Base-by-base conservation (phyloP, 345 rosid genomes). In the Arabidopsis suecica region DNA sequence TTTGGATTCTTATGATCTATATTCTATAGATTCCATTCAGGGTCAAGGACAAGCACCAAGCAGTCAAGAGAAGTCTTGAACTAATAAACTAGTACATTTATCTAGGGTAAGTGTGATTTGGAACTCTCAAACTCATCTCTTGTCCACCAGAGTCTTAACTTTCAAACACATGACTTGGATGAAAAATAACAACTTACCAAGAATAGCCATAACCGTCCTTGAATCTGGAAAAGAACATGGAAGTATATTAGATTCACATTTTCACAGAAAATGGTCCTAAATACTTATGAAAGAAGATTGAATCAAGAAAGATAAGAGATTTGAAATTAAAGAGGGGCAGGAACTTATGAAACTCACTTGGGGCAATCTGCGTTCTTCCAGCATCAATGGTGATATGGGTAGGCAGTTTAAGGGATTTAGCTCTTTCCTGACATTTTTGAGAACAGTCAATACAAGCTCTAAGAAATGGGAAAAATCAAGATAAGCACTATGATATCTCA, bases 181-280 rank as follows among this genome's bases (percentile, higher is more conserved):
- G 0, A 38, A 11, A 64, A 34, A 50, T 37, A 71, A 40, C 32
- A 71, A 47, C 89, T 84, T 81, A 94, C 98, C 99, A 69, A 95
- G 91, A 82, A 95, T 87, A 61, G 99, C 97, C 99, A 95, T 95
- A 77, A 95, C 99, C 1, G 99, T 95, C 88, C 98, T 89, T 69
- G 99, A 95, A 88, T 92, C 99, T 95, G 97, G 37, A 71, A 70
- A 72, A 57, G 56, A 69, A 66, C 42, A 33, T 64, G 64, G 3
- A 69, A 41, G 45, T 9, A 22, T 56, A 41, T 74, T 50, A 74
- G 67, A 50, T n/a, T 50, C 63, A 72, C 16, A 59, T 51, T 23
- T 48, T 20, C 3, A 4, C 60, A 37, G 42, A 70, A 48, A 56
- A 44, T 9, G 14, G 10, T 20, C 37, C 14, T 63, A 18, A 71